These are phyloP conservation scores for Mortierella sp. DNA, from an alignment of 371 early-diverging fungal species.

Conservation along the genomic window DNA sequence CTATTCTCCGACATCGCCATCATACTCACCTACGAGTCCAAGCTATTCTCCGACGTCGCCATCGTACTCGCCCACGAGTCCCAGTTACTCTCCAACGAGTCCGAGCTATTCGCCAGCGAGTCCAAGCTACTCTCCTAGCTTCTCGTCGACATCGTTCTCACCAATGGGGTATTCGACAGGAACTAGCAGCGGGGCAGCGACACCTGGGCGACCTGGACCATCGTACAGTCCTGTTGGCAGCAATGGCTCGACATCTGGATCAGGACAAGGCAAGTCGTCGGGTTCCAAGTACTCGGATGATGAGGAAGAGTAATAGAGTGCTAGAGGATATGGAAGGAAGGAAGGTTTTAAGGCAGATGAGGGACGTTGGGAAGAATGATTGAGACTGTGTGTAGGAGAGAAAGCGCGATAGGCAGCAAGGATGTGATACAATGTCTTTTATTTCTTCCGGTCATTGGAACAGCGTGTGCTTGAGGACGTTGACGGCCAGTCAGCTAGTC, in stretches of 20 bases:
- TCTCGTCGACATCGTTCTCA: slow-evolving; percentile 30
- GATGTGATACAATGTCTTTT: too few species aligned
- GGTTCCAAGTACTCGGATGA: slow-evolving; percentile 39
- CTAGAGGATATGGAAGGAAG: neutral
- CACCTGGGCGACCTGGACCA: slow-evolving; percentile 40
- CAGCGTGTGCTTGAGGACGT: too few species aligned
- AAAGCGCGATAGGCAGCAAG: too few species aligned
- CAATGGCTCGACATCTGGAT: slow-evolving; percentile 22
- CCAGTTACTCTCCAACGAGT: slow-evolving; percentile 31
- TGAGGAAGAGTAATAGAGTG: slow-evolving; percentile 37
- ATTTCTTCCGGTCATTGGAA: too few species aligned
- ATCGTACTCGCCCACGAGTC: slow-evolving; percentile 64
- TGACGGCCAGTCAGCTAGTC: too few species aligned
- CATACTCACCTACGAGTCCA: neutral
- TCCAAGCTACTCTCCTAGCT: slow-evolving; percentile 77
- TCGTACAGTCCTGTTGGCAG: slow-evolving; percentile 28
- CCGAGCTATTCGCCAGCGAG: slow-evolving; percentile 80
- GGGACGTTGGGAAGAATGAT: too few species aligned
- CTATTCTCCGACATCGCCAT: neutral
- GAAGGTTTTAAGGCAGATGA: too few species aligned
- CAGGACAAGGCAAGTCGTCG: slow-evolving; percentile 21
- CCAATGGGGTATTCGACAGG: slow-evolving; percentile 35
- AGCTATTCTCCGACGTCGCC: slow-evolving; percentile 59
- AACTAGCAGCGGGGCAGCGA: slow-evolving; percentile 30
- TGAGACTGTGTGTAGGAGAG: too few species aligned